These are phyloP conservation scores for Grifola frondosa DNA, from an alignment of 1,284 basidiomycete species.

Conservation along the genomic window DNA sequence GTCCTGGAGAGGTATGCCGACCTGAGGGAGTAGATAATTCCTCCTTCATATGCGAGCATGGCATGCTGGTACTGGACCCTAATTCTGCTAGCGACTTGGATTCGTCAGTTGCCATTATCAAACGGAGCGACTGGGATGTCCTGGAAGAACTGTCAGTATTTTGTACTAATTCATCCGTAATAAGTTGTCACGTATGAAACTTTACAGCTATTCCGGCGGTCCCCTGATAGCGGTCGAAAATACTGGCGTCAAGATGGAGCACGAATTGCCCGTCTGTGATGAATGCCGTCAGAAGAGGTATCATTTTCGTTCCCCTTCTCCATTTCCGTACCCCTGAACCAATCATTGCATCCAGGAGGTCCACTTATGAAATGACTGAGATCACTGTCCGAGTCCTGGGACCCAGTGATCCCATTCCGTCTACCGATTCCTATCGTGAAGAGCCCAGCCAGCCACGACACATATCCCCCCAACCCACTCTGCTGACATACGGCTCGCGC, in stretches of 20 bases:
- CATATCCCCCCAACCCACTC: conserved; percentile 20
- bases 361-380: conserved; percentile 35
- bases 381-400: conserved; percentile 34
- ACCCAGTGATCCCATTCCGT: conserved; percentile 31
- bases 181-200: too few species aligned
- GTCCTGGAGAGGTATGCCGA: conserved; percentile 53
- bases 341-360: conserved; percentile 28
- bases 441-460: conserved; percentile 6
- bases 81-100: conserved; percentile 57
- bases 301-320: conserved; percentile 15
- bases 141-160: conserved; percentile 54
- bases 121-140: conserved; percentile 60
- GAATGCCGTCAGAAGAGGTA: conserved; percentile 64
- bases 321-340: not conserved
- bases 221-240: conserved; percentile 57
- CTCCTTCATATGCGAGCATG: conserved; percentile 66
- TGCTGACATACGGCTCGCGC: conserved; percentile 33
- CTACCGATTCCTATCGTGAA: conserved; percentile 24
- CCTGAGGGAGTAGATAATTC: conserved; percentile 64
- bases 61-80: conserved; percentile 63
- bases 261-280: conserved; percentile 55
- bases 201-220: conserved; percentile 55
- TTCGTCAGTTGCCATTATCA: conserved; percentile 52
- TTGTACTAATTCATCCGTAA: too few species aligned
- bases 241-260: conserved; percentile 36